Evolutionary conservation across 2,329 filamentous ascomycete species (phyloP).

Genomic region (Xylaria hypoxylon): DNA sequence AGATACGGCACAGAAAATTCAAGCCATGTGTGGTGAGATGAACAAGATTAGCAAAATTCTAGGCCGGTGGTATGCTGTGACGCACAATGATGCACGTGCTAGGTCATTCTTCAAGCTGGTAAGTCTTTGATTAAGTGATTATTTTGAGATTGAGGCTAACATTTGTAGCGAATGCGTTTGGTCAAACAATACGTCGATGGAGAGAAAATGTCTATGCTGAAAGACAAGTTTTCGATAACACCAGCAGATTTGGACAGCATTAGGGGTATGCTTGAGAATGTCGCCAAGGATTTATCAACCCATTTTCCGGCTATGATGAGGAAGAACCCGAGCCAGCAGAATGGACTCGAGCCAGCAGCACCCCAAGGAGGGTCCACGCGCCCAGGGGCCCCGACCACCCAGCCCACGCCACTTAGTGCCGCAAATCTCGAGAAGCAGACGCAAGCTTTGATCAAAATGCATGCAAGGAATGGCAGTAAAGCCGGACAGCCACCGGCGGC

Average conservation of each 20-base stretch:
- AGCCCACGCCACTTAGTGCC: conserved; percentile 56
- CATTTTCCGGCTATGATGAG: conserved; percentile 43
- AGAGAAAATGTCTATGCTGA: conserved; percentile 59
- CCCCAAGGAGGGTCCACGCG: conserved; percentile 48
- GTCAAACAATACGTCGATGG: conserved; percentile 65
- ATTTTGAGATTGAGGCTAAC: conserved; percentile 51
- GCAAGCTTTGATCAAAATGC: conserved; percentile 61
- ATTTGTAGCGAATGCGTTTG: conserved; percentile 63
- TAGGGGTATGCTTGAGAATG: conserved; percentile 61
- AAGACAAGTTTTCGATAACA: conserved; percentile 64
- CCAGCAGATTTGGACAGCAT: conserved; percentile 63
- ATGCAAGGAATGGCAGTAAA: conserved; percentile 60
- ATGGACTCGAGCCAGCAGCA: conserved; percentile 38
- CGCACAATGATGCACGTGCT: conserved; percentile 62
- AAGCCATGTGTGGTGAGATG: conserved; percentile 57
- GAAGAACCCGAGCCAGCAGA: conserved; percentile 50
- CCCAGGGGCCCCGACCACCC: conserved; percentile 51
- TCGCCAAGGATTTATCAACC: conserved; percentile 60
- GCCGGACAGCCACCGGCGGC: conserved; percentile 64
- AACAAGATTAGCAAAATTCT: conserved; percentile 59
- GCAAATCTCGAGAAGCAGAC: conserved; percentile 65
- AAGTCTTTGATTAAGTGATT: conserved; percentile 48
- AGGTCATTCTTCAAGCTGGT: conserved; percentile 66
- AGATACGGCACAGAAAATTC: conserved; percentile 60
- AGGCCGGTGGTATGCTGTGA: conserved; percentile 61